Evolutionary conservation across 768 basidiomycete genomes (phyloP), one percentile per base, ranked within the genome.

Genomic region (Dentipellis sp.): DNA sequence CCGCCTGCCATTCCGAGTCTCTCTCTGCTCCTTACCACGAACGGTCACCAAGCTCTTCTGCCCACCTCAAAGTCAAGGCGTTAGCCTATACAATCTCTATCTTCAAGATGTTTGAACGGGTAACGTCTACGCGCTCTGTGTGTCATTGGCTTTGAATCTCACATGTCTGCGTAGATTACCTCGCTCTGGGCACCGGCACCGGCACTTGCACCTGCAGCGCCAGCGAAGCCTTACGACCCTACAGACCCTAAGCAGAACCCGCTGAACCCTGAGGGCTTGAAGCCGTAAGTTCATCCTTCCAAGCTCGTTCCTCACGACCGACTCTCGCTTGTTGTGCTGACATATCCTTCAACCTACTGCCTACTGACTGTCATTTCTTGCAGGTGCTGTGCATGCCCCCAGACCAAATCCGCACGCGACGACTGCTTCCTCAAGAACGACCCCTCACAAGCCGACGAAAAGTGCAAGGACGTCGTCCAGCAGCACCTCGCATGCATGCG

Each of bases 341-440:
- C 49, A 14, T 23, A 23, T 21, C 34, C 22, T 9, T 22, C 39
- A 40, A 14, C 14, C 52, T 39, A 45, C 46, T 38, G 34, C 11
- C 22, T n/a, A n/a, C 21, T 39, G 22, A 22, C 55, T 19, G 50
- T 23, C 14, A 11, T 12, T 37, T 10, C 10, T 35, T 40, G 11
- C 59, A 98, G 95, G 64, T 98, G 95, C 64, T 97, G 95, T 66
- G 95, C 94, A 45, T 98, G 95, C 67, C 94, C 93, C 2, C 79
- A 92, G 63, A 95, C 94, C 2, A 98, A 98, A 69, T 80, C 86
- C 2, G 79, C 78, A n/a, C 80, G 97, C 10, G 97, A 99, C 69
- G 86, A 94, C 61, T 99, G 97, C 71, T 98, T 97, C 76, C 75
- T 98, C 58, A 80, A 82, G 56, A 81, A 78, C 63, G 84, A 84